Evolutionary conservation across 139 green algal genomes (phyloP).

Genomic region (Micractinium conductrix): DNA sequence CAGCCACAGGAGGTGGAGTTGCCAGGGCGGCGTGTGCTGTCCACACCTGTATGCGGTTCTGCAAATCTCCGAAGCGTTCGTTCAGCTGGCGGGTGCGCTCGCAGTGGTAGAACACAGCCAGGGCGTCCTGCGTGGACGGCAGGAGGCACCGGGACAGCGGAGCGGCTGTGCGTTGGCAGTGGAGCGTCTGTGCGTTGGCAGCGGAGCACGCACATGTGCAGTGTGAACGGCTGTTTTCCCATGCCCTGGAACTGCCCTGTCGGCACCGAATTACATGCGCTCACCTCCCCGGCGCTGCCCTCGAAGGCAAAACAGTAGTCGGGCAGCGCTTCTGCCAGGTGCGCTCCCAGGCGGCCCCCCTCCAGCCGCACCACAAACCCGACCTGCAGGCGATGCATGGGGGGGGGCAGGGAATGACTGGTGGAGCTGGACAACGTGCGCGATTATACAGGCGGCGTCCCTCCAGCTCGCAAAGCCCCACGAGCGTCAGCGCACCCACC

Average conservation of each 20-base stretch:
- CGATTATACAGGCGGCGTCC: neutral
- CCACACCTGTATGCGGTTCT: slow-evolving; percentile 74
- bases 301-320: slow-evolving; percentile 64
- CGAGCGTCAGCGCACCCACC: too few species aligned
- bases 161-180: too few species aligned
- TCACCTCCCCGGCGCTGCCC: slow-evolving; percentile 8
- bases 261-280: too few species aligned
- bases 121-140: neutral
- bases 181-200: too few species aligned
- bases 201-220: too few species aligned
- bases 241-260: too few species aligned
- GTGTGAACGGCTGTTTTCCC: too few species aligned
- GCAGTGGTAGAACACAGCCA: slow-evolving; percentile 73
- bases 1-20: too few species aligned
- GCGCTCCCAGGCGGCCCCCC: slow-evolving; percentile 55
- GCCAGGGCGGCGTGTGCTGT: too few species aligned
- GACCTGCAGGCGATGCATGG: slow-evolving; percentile 39
- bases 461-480: neutral
- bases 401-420: too few species aligned
- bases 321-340: slow-evolving; percentile 72
- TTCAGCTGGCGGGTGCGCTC: slow-evolving; percentile 65
- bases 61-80: slow-evolving; percentile 76
- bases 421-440: too few species aligned
- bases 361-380: slow-evolving; percentile 64
- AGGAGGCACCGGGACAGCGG: neutral